These are phyloP conservation scores for Nothophaeocryptopus gaeumannii DNA, from an alignment of 2,329 filamentous ascomycete species.

Conservation along the genomic window DNA sequence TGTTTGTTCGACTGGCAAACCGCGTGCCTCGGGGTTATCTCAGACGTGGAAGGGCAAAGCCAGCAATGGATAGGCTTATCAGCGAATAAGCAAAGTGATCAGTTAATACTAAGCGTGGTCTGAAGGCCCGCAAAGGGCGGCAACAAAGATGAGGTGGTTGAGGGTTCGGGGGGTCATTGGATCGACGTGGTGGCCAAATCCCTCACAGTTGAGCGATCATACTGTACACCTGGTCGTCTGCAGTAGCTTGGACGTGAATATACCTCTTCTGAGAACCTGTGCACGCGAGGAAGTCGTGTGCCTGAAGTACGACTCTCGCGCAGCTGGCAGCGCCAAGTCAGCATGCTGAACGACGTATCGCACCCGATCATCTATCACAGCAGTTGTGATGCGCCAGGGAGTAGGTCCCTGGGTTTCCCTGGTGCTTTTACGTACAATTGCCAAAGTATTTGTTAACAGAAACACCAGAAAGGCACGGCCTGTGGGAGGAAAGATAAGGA, in stretches of 20 bases:
- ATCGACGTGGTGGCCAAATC: conserved; percentile 5
- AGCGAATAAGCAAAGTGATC: conserved; percentile 19
- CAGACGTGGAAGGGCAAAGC: conserved; percentile 1
- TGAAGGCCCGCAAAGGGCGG: conserved; percentile 30
- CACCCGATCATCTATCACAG: not conserved
- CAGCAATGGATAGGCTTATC: conserved; percentile 20
- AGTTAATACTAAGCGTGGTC: conserved; percentile 25
- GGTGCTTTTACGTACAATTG: too few relatives aligned
- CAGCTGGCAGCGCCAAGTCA: conserved; percentile 9
- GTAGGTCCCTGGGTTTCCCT: too few relatives aligned
- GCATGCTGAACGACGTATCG: conserved; percentile 3
- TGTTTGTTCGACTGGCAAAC: conserved; percentile 11
- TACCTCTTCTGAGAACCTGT: conserved; percentile 8
- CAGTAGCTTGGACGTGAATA: conserved; percentile 3
- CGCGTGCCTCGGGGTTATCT: conserved; percentile 19
- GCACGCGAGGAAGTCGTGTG: conserved; percentile 20
- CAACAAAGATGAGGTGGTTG: conserved; percentile 35
- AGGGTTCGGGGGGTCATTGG: conserved; percentile 38
- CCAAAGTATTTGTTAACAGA: too few relatives aligned
- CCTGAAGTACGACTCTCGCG: conserved; percentile 8
- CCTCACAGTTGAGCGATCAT: not conserved
- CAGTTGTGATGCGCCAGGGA: too few relatives aligned
- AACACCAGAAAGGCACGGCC: too few relatives aligned
- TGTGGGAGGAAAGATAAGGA: too few relatives aligned
- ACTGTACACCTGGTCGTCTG: conserved; percentile 1